Base-by-base conservation (phyloP, 202 grass and related monocot species). In the Carex arenaria region DNA sequence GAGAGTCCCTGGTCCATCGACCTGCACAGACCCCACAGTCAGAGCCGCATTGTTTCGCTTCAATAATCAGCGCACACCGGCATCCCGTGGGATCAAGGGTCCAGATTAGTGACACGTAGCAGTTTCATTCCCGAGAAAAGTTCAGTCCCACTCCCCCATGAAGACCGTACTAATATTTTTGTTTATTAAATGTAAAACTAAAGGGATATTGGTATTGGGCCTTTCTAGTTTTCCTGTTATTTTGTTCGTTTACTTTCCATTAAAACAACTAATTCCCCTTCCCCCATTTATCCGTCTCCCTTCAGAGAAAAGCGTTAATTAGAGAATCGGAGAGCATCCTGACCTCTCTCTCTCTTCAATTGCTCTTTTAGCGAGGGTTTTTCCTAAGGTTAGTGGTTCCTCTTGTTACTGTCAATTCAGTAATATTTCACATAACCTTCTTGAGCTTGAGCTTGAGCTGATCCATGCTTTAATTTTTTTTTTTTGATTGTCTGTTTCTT, bases 41-140 rank as follows among this genome's bases (percentile, higher is more conserved):
- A 9, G 42, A 43, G 42, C 42, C 42, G 42, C 42, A 43, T 43
- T 9, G 42, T 43, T 43, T 43, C 12, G 10, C 1, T 78, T 78
- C 26, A 59, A 59, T 59, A 78, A 78, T 74, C 47, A 40, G 40
- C 1, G 10, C 18, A 49, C 20, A 75, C 6, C 73, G 51, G 19
- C 26, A 13, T 67, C 64, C 28, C 64, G 28, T 67, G 64, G 64
- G 65, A 81, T 81, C 79, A 47, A 81, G 59, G 79, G 61, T 12
- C 18, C 11, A 23, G 10, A 81, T 65, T 81, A 38, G 14, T 64
- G 19, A 43, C 79, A 81, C 79, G 79, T 81, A 65, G 36, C 32
- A 26, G 11, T 17, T 42, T 23, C 38, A 6, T 49, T 30, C 7
- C 54, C 38, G 22, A 52, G 36, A 12, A 60, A 55, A 56, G 51